These are phyloP conservation scores for Hericium coralloides DNA, from an alignment of 768 basidiomycete species.

Conservation along the genomic window DNA sequence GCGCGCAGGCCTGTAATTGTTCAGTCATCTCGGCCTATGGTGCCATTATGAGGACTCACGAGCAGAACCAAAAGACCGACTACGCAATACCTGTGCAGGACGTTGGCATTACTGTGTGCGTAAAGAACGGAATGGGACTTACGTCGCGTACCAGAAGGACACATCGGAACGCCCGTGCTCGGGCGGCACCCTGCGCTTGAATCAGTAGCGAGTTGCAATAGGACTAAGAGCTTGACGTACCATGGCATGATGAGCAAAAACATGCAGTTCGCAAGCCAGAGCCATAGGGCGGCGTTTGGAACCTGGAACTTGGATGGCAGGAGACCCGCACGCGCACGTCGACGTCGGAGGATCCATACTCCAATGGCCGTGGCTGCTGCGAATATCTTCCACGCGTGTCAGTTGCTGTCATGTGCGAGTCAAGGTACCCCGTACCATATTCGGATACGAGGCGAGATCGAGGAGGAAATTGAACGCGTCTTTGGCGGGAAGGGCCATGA, in stretches of 20 bases:
- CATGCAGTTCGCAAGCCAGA: constrained; percentile 16
- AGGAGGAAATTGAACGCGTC: constrained; percentile 29
- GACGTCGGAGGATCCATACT: constrained; percentile 22
- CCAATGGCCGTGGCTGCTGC: constrained; percentile 21
- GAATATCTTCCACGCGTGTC: constrained; percentile 16
- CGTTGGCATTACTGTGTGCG: background rate
- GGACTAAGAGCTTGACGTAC: constrained; percentile 8
- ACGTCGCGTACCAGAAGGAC: constrained; percentile 23
- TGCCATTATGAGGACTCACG: constrained; percentile 7
- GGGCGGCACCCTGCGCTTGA: constrained; percentile 19
- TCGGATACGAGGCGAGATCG: constrained; percentile 31
- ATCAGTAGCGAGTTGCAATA: background rate
- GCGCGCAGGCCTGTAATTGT: constrained; percentile 9
- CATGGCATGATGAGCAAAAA: constrained; percentile 28
- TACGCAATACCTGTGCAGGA: constrained; percentile 18
- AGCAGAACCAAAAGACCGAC: constrained; percentile 20
- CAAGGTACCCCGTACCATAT: constrained; percentile 24
- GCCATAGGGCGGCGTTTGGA: constrained; percentile 14
- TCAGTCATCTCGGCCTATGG: too few relatives aligned
- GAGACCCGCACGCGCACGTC: constrained; percentile 18
- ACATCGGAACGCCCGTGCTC: constrained; percentile 21
- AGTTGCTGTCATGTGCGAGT: background rate
- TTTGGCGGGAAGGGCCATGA: constrained; percentile 27
- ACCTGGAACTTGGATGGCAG: constrained; percentile 15
- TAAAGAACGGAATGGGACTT: background rate